These are phyloP conservation scores for Phytopythium boreale DNA, from an alignment of 352 stramenopile species.

Conservation along the genomic window DNA sequence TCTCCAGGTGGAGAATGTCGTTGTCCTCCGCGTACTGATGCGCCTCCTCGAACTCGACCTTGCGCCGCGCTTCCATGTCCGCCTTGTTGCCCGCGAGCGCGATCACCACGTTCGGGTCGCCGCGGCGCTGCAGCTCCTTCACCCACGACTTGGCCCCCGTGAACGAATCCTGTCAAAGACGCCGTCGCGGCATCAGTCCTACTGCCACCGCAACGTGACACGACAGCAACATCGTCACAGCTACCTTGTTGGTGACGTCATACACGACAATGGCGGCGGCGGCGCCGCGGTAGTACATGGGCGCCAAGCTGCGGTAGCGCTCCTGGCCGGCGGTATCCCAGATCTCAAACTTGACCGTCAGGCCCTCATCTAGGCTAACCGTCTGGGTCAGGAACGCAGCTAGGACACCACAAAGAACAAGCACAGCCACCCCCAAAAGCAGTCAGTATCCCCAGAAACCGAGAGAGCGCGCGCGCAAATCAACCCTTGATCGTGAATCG, in stretches of 20 bases:
- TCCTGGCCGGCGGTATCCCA: conserved; percentile 99
- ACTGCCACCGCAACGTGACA: neutral
- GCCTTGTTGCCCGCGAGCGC: conserved; percentile 98
- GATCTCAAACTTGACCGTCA: conserved; percentile 99
- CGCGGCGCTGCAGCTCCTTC: conserved; percentile 98
- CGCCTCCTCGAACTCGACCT: conserved; percentile 96
- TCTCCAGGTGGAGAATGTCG: conserved; percentile 99
- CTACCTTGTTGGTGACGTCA: conserved; percentile 96
- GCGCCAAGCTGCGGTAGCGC: conserved; percentile 94
- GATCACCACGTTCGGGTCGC: conserved; percentile 97
- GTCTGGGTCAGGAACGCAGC: conserved; percentile 98
- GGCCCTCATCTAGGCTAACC: conserved; percentile 95
- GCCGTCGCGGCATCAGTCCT: neutral
- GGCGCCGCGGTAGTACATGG: conserved; percentile 98
- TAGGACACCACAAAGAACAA: conserved; percentile 12
- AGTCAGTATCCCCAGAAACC: neutral
- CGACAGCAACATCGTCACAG: neutral
- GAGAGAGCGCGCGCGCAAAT: neutral
- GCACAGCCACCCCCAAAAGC: neutral
- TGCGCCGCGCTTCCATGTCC: conserved; percentile 96
- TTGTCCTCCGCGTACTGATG: conserved; percentile 99
- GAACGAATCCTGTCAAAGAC: conserved; percentile 89
- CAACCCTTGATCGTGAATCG: too few species aligned
- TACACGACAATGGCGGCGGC: conserved; percentile 97
- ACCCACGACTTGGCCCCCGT: conserved; percentile 99